These are phyloP conservation scores for Solanum peruvianum DNA, from an alignment of 257 asterid genomes.

Conservation along the genomic window DNA sequence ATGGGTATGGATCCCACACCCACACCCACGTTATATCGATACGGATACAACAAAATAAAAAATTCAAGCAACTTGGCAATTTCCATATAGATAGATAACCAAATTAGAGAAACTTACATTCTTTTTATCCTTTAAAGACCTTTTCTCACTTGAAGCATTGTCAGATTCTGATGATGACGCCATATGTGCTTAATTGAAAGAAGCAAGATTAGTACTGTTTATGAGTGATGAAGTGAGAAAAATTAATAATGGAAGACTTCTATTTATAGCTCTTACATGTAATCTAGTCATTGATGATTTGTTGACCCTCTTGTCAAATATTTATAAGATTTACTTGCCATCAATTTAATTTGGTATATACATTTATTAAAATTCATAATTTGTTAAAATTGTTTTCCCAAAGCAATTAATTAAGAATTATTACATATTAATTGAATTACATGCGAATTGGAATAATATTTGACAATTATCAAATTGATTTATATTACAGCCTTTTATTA, in stretches of 20 bases:
- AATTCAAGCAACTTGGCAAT: background rate
- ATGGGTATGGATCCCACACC: too few relatives aligned
- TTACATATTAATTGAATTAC: background rate
- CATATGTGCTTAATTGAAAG: background rate
- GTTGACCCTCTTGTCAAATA: background rate
- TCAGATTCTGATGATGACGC: background rate
- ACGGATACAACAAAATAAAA: fast-evolving
- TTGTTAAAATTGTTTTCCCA: background rate
- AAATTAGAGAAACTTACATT: background rate
- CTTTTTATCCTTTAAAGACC: background rate
- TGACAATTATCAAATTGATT: background rate
- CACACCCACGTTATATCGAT: too few relatives aligned
- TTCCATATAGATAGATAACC: background rate
- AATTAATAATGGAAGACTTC: background rate
- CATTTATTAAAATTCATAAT: too few relatives aligned
- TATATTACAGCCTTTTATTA: too few relatives aligned
- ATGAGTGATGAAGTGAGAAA: background rate
- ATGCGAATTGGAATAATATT: background rate
- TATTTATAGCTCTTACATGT: background rate
- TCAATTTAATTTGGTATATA: background rate
- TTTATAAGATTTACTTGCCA: background rate
- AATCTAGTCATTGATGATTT: too few relatives aligned
- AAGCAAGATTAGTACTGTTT: background rate
- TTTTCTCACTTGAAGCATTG: background rate
- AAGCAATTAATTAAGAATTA: too few relatives aligned